phyloP scores from a whole-genome alignment of 768 basidiomycete genomes.

The Tylopilus balloui region DNA sequence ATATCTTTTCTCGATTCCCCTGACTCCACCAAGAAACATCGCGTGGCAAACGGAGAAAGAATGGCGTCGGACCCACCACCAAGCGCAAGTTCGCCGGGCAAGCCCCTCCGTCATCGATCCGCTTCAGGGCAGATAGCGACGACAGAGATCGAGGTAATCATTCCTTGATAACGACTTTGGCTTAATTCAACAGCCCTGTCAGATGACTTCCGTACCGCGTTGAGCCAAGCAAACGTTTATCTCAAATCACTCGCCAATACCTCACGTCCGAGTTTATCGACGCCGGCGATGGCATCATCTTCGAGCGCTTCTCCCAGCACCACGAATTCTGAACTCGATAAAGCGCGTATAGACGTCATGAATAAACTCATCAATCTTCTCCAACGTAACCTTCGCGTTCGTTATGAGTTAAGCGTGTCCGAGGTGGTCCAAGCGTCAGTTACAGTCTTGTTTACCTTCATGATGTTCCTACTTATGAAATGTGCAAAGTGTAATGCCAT shows the following conservation, averaged over 20 bases:
- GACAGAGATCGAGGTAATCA: constrained; percentile 35
- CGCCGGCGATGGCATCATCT: constrained; percentile 35
- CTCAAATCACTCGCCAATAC: constrained; percentile 54
- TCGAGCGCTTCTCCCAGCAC: constrained; percentile 35
- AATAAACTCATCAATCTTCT: constrained; percentile 59
- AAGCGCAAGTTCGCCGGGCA: constrained; percentile 35
- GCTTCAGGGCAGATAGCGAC: constrained; percentile 30
- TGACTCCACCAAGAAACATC: constrained; percentile 21
- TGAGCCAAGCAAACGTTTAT: constrained; percentile 58
- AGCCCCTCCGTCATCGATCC: constrained; percentile 26
- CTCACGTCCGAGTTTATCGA: constrained; percentile 33
- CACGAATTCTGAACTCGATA: constrained; percentile 41
- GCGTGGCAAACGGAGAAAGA: constrained; percentile 30
- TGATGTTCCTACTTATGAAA: constrained; percentile 9
- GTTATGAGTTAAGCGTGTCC: constrained; percentile 65
- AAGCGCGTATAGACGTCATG: constrained; percentile 60
- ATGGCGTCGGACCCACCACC: constrained; percentile 18
- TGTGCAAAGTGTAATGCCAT: constrained; percentile 68
- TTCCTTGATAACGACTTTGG: background rate
- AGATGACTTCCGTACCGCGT: constrained; percentile 73
- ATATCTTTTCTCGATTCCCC: background rate
- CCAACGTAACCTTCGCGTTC: constrained; percentile 67
- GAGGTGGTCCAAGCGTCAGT: constrained; percentile 77
- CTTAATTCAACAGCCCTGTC: constrained; percentile 11
- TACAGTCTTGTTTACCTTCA: background rate